A percentile compares a stretch with the other conserved stretches of the same genome.
Evolutionary conservation across 768 basidiomycete genomes (phyloP).

Genomic region (Gyrodon lividus): DNA sequence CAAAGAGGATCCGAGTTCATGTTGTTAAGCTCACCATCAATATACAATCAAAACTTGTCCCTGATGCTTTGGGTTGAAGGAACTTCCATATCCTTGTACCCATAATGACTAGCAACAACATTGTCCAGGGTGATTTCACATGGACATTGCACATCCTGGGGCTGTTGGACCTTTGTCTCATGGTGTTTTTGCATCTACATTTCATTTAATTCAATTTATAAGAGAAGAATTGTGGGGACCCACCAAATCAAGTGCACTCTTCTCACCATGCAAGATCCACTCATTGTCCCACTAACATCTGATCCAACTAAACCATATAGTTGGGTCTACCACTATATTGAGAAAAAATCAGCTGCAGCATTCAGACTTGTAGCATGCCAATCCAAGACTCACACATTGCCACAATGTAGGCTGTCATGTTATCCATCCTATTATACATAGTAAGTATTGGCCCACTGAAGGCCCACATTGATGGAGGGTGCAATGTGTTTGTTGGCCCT

Average conservation of each 20-base stretch:
- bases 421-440: background rate
- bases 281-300: too few relatives aligned
- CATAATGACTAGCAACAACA: background rate
- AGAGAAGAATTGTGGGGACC: too few relatives aligned
- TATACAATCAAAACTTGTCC: background rate
- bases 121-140: background rate
- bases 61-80: background rate
- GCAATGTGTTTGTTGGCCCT: too few relatives aligned
- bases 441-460: background rate
- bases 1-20: background rate
- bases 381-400: background rate
- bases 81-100: background rate
- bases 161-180: background rate
- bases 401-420: background rate
- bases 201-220: too few relatives aligned
- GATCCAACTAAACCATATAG: too few relatives aligned
- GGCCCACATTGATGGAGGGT: background rate
- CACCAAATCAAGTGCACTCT: too few relatives aligned
- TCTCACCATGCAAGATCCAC: too few relatives aligned
- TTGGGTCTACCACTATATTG: too few relatives aligned
- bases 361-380: too few relatives aligned
- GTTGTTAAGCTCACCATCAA: background rate
- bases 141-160: background rate
- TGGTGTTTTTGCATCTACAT: too few relatives aligned
- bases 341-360: too few relatives aligned